Percentiles rank a stretch among this genome's conserved stretches.
These are phyloP conservation scores for Xerocomus nothofagi DNA, from an alignment of 1,284 basidiomycete genomes.

Conservation along the genomic window DNA sequence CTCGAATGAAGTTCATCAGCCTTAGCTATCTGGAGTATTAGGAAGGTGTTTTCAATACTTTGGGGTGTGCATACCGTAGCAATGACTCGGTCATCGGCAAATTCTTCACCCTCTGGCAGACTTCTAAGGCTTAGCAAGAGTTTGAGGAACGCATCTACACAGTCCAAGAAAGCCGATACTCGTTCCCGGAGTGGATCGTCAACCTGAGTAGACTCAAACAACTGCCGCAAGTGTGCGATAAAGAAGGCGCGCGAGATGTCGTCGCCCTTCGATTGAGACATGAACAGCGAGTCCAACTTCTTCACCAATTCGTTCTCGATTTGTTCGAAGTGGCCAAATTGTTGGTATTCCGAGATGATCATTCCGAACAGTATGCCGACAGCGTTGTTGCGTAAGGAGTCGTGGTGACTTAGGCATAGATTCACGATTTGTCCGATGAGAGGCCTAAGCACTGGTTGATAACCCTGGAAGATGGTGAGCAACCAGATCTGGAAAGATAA, in stretches of 20 bases:
- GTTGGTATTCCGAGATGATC: conserved; percentile 91
- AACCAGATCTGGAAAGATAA: not conserved
- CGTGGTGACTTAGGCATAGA: conserved; percentile 93
- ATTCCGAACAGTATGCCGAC: conserved; percentile 94
- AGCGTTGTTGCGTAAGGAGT: conserved; percentile 86
- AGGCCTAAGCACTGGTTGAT: conserved; percentile 81
- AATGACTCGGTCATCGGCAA: conserved; percentile 91
- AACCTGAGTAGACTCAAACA: conserved; percentile 84
- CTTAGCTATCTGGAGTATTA: conserved; percentile 54
- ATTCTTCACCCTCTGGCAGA: conserved; percentile 92
- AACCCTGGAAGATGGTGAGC: conserved; percentile 53
- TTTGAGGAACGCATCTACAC: conserved; percentile 92
- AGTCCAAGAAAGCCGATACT: conserved; percentile 83
- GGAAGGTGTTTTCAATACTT: not conserved
- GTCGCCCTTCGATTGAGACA: conserved; percentile 88
- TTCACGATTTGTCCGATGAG: conserved; percentile 91
- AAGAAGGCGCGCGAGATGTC: conserved; percentile 93
- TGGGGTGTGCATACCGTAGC: conserved; percentile 59
- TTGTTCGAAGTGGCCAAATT: conserved; percentile 76
- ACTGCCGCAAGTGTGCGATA: conserved; percentile 84
- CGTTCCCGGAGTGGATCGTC: conserved; percentile 78
- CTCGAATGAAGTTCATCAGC: conserved; percentile 88
- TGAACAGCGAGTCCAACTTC: conserved; percentile 88
- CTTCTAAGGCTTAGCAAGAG: conserved; percentile 90
- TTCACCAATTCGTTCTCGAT: conserved; percentile 96